These are phyloP conservation scores for Colletotrichum lupini DNA, from an alignment of 2,329 filamentous ascomycete genomes.

Conservation along the genomic window DNA sequence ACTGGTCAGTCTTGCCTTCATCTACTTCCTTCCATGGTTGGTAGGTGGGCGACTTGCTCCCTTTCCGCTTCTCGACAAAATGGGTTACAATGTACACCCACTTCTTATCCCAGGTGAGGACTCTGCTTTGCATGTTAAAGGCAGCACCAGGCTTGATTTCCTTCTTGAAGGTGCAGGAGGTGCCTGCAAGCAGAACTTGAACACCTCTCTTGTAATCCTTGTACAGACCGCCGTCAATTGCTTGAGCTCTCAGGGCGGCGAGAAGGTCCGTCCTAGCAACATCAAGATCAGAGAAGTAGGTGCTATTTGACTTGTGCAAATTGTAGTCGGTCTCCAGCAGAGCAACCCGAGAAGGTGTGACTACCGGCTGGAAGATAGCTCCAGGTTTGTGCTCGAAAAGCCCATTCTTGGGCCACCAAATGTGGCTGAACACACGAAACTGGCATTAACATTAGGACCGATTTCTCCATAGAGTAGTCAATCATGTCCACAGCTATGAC, in stretches of 20 bases:
- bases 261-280: constrained; percentile 51
- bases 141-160: constrained; percentile 76
- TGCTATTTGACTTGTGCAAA: constrained; percentile 77
- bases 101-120: constrained; percentile 44
- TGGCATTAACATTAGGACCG: constrained; percentile 17
- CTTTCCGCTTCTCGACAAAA: constrained; percentile 46
- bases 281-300: constrained; percentile 78
- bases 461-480: not conserved
- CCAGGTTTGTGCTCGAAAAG: constrained; percentile 38
- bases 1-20: constrained; percentile 48
- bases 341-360: constrained; percentile 71
- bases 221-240: constrained; percentile 51
- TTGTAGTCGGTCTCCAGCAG: constrained; percentile 76
- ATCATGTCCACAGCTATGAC: not conserved
- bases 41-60: constrained; percentile 45
- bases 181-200: constrained; percentile 74
- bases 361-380: constrained; percentile 58
- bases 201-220: constrained; percentile 51
- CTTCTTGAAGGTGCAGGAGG: constrained; percentile 77
- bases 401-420: constrained; percentile 44
- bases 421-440: constrained; percentile 48
- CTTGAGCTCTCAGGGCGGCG: constrained; percentile 45
- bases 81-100: constrained; percentile 45
- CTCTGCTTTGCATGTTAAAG: constrained; percentile 77
- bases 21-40: constrained; percentile 57